A percentile compares a stretch with the other conserved stretches of the same genome.
These are phyloP conservation scores for Zasmidium cellare DNA, from an alignment of 2,329 filamentous ascomycete genomes.

Conservation along the genomic window DNA sequence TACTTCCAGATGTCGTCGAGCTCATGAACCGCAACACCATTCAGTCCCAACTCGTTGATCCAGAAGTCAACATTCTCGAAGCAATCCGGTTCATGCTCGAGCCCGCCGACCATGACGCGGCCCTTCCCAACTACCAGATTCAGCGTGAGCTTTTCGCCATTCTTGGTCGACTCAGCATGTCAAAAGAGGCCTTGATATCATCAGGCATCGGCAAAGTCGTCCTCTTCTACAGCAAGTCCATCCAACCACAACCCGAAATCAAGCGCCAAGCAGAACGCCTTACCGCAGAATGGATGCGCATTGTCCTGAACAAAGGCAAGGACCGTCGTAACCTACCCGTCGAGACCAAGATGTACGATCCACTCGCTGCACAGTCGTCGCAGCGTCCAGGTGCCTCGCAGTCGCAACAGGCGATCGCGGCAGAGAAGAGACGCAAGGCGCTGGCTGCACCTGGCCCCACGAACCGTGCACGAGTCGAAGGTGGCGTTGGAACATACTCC, in stretches of 20 bases:
- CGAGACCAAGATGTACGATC: conserved; percentile 60
- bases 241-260: conserved; percentile 81
- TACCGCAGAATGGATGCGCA: conserved; percentile 93
- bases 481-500: conserved; percentile 61
- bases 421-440: conserved; percentile 52
- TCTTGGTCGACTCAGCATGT: conserved; percentile 77
- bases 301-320: conserved; percentile 81
- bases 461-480: conserved; percentile 61
- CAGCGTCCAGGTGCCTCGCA: conserved; percentile 29
- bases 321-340: conserved; percentile 88
- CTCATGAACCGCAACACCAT: conserved; percentile 88
- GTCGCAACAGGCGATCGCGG: conserved; percentile 40
- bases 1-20: conserved; percentile 85
- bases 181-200: conserved; percentile 85
- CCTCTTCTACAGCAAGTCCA: conserved; percentile 95
- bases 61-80: conserved; percentile 91
- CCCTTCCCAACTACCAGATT: conserved; percentile 93
- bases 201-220: conserved; percentile 96
- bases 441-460: conserved; percentile 54
- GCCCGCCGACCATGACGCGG: conserved; percentile 82
- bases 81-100: conserved; percentile 97
- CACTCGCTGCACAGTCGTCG: conserved; percentile 37
- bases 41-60: conserved; percentile 81
- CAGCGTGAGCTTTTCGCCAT: conserved; percentile 90
- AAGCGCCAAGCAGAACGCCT: conserved; percentile 91